Evolutionary conservation across 805 yeast genomes (phyloP).

Genomic region (Clavispora phyllophila): DNA sequence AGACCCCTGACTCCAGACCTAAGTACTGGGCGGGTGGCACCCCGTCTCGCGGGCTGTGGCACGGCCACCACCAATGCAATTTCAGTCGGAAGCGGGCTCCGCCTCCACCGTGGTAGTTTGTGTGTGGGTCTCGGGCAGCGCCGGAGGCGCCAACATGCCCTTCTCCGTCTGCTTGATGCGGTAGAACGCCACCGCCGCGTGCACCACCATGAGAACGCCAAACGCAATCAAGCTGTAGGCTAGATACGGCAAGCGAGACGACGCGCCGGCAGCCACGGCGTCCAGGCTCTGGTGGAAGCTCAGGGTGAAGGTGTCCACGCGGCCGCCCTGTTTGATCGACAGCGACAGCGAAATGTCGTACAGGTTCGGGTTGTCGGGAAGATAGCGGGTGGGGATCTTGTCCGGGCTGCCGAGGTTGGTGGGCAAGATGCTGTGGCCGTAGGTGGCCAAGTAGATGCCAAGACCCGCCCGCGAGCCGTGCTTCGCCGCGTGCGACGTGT

Average conservation of each 20-base stretch:
- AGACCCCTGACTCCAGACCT: no score
- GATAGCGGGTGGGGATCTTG: conserved; percentile 27
- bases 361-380: conserved; percentile 31
- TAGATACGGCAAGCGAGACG: conserved; percentile 41
- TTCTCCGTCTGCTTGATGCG: conserved; percentile 75
- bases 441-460: conserved; percentile 75
- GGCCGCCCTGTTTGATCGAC: conserved; percentile 21
- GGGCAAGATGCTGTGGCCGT: conserved; percentile 43
- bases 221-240: conserved; percentile 61
- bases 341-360: conserved; percentile 26
- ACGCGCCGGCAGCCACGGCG: neutral
- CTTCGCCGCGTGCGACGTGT: conserved; percentile 95
- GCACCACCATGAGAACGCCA: conserved; percentile 62
- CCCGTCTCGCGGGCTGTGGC: no score
- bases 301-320: conserved; percentile 26
- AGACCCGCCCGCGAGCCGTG: conserved; percentile 92
- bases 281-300: conserved; percentile 30
- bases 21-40: no score
- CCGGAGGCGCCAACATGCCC: conserved; percentile 46
- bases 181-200: conserved; percentile 66
- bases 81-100: no score
- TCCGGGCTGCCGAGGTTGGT: conserved; percentile 36
- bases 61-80: no score
- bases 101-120: neutral
- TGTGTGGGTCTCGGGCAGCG: conserved; percentile 8